Conservation (phyloP, 352 stramenopile genomes). For the Porosira glacialis region DNA sequence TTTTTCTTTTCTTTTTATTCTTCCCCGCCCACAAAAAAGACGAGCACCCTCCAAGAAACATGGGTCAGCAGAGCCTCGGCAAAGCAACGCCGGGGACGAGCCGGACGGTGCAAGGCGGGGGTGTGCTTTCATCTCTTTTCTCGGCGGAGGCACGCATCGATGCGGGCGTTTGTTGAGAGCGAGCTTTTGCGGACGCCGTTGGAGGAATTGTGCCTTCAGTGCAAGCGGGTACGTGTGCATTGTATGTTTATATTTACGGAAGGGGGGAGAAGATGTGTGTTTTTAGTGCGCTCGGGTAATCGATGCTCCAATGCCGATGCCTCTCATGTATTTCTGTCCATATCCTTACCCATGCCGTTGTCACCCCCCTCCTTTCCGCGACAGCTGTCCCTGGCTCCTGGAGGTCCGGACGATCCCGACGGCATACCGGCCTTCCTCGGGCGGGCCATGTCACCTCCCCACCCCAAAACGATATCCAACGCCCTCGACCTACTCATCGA, state of each 20-base stretch:
- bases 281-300: too few relatives aligned
- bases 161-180: neutral
- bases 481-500: neutral
- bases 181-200: neutral
- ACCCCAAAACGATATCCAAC: neutral
- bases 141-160: neutral
- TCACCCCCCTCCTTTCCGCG: too few relatives aligned
- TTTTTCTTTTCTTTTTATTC: too few relatives aligned
- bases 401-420: neutral
- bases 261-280: too few relatives aligned
- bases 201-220: neutral
- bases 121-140: conserved; percentile 92
- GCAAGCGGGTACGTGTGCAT: too few relatives aligned
- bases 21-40: too few relatives aligned
- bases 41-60: conserved; percentile 92
- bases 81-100: conserved; percentile 90
- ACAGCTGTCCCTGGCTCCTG: too few relatives aligned
- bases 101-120: conserved; percentile 92
- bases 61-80: neutral
- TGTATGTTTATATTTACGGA: too few relatives aligned
- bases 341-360: too few relatives aligned
- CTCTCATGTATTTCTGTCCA: too few relatives aligned
- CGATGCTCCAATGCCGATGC: too few relatives aligned
- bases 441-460: neutral
- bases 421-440: neutral